Conservation (phyloP, 2,329 filamentous ascomycete species). For the Cytospora piceae region DNA sequence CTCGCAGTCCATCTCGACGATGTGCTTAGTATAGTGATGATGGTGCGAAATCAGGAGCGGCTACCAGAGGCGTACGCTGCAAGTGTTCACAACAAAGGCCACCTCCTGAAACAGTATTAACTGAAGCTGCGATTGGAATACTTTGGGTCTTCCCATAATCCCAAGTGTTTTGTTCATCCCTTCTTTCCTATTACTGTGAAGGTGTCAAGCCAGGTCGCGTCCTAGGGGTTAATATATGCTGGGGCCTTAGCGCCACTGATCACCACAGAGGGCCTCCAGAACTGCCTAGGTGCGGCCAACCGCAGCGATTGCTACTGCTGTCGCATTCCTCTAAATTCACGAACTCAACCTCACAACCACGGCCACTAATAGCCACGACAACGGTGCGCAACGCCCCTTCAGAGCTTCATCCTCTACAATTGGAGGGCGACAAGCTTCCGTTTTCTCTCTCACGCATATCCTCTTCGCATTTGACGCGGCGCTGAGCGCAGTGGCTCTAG, state of each 20-base stretch:
- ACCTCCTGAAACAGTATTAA: neutral
- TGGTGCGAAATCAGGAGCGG: neutral
- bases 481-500: neutral
- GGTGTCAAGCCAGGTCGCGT: conserved; percentile 2
- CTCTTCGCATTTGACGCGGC: neutral
- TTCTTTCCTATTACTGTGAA: neutral
- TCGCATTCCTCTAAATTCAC: conserved; percentile 3
- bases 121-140: too few relatives aligned
- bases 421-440: conserved; percentile 1
- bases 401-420: neutral
- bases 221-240: conserved; percentile 11
- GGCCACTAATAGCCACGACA: conserved; percentile 16
- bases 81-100: conserved; percentile 1
- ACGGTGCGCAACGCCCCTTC: conserved; percentile 15
- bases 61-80: neutral
- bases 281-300: conserved; percentile 24
- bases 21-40: neutral
- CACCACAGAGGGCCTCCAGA: neutral
- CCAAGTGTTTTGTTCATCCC: neutral
- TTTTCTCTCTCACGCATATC: neutral
- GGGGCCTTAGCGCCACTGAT: conserved; percentile 22
- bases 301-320: neutral
- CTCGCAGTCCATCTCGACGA: neutral
- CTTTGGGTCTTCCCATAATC: too few relatives aligned
- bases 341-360: conserved; percentile 23